Base-by-base conservation (phyloP, 441 rosid genomes). In the Gossypium davidsonii region DNA sequence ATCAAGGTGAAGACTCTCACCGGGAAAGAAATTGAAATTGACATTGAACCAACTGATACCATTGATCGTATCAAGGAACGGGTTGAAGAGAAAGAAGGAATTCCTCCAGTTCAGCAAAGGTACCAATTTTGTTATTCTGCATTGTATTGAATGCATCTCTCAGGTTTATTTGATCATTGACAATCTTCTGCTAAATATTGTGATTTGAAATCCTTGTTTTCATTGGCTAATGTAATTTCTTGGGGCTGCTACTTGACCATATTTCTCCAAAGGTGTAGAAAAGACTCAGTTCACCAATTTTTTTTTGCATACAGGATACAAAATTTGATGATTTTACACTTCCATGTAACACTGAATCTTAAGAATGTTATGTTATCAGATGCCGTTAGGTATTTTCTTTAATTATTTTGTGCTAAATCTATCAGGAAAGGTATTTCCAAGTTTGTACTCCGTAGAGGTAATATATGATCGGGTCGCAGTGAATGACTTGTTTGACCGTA, bases 1-100 rank as follows among this genome's bases (percentile, higher is more conserved):
- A 72, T 72, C 74, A 72, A 72, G 74, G 74, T 72, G 28, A 72
- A 72, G 74, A 60, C 67, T 46, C 74, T 72, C 11, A 72, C 74
- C 3, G 67, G 67, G 56, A 72, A 72, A 60, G 74, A 72, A 48
- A 60, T 72, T 46, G 74, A 72, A 23, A 72, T 72, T 9, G 68
- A 72, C 8, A 72, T 72, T 6, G 74, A 72, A 17, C 74, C 74
- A 5, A 60, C 18, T 46, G 74, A 72, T 60, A 72, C 58, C 25
- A 48, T 72, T 58, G 74, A 59, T 23, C 58, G 67, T 14, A 60
- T 72, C 20, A 72, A 72, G 68, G 67, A 58, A 48, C 23, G 74
- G 11, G 68, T 71, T 23, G 74, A 71, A 58, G 74, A 71, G 74
- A 71, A 71, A 46, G 74, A 71, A 59, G 74, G 74, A 46, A 71